Base-by-base conservation (phyloP, 805 yeast genomes). In the Metschnikowia borealis region DNA sequence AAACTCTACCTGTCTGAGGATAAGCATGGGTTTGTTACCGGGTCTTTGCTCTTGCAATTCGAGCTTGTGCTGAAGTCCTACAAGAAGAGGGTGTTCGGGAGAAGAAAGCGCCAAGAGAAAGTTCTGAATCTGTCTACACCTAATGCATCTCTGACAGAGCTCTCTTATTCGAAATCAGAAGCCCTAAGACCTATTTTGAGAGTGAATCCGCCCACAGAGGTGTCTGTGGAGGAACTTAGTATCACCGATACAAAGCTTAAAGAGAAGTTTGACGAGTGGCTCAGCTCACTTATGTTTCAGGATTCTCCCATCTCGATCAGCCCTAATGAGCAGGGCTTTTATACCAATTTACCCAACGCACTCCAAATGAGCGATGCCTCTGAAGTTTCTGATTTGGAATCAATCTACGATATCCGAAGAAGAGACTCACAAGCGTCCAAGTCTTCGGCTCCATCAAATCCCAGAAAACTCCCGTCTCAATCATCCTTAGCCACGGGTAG, bases 1-100 rank as follows among this genome's bases (percentile, higher is more conserved):
- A 68, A 69, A 52, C 60, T 79, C 6, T 68, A 70, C 45, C 74
- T 80, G 6, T 71, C 71, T 20, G 64, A 61, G 39, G 59, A 65
- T 0, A 62, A 72, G 47, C 70, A 71, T 36, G 62, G 73, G 13
- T 79, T 68, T 57, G 77, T 78, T 11, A 76, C 81, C 1, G 83
- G 83, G 0, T 74, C 80, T 0, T 49, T 79, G 13, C 62, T 75
- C 20, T 46, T 75, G 8, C 72, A 76, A 34, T 71, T 78, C 50
- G 77, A 74, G 48, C 54, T 78, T 44, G 55, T 76, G 45, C 46
- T 35, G 46, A 34, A 44, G 17, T 36, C 34, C 10, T 34, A 46
- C 35, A 48, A 55, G 32, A 53, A 49, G 36, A 42, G 37, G 15
- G 26, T 13, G 11, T 26, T 39, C 26, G 37, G 40, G 15, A 44